A percentile compares a stretch with the other conserved stretches of the same genome.
These are phyloP conservation scores for Colletotrichum musae DNA, from an alignment of 2,329 filamentous ascomycete species.

Conservation along the genomic window DNA sequence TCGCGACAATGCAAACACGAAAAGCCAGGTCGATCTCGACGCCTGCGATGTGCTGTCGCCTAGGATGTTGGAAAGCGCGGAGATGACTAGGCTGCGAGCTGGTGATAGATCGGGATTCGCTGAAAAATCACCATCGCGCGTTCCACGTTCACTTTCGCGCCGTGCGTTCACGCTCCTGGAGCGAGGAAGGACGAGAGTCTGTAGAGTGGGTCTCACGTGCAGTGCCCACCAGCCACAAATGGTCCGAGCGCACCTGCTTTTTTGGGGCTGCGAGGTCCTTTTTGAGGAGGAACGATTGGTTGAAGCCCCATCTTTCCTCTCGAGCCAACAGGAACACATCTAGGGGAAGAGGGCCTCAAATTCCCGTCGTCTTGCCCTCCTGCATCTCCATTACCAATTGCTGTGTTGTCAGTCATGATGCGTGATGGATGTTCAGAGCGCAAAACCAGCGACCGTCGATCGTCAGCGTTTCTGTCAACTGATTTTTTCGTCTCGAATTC, in stretches of 20 bases:
- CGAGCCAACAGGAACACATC: no score
- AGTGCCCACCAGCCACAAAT: slow-evolving; percentile 39
- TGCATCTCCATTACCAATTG: background rate
- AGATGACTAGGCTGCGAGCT: slow-evolving; percentile 15
- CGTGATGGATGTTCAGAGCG: no score
- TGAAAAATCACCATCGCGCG: slow-evolving; percentile 41
- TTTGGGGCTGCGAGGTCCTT: background rate
- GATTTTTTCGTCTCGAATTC: slow-evolving; percentile 32
- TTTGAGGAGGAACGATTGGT: background rate
- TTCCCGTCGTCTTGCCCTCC: no score
- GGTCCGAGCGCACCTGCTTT: slow-evolving; percentile 26
- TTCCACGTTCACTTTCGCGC: slow-evolving; percentile 31
- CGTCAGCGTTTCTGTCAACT: slow-evolving; percentile 23
- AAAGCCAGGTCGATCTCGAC: slow-evolving; percentile 10
- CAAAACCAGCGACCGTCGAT: background rate
- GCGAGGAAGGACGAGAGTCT: slow-evolving; percentile 32
- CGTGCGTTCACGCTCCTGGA: slow-evolving; percentile 26
- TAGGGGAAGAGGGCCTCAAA: no score
- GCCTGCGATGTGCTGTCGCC: slow-evolving; percentile 18
- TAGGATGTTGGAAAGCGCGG: slow-evolving; percentile 17
- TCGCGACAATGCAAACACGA: slow-evolving; percentile 15
- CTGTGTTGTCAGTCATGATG: background rate
- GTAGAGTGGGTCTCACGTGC: slow-evolving; percentile 43
- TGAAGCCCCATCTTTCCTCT: no score
- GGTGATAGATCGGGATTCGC: slow-evolving; percentile 32